Base-by-base conservation (phyloP, 1,139 yeast genomes). In the Yamadazyma sp. region DNA sequence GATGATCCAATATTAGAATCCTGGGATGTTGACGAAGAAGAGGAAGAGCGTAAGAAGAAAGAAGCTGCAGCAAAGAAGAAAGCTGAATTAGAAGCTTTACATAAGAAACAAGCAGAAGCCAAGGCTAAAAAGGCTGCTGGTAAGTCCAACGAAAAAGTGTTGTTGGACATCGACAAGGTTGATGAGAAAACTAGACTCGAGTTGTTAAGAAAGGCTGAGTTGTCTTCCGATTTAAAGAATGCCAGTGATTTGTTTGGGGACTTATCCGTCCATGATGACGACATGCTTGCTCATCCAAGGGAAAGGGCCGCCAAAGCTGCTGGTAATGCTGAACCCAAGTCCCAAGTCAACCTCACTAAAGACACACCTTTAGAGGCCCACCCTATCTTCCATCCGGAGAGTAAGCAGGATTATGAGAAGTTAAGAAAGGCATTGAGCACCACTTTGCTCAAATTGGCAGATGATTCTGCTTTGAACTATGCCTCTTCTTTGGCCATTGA, bases 181-280 rank as follows among this genome's bases (percentile, higher is more conserved):
- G 91, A 83, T 56, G 86, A 78, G 47, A 73, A 69, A 46, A 81
- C 87, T 11, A 77, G 88, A 59, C 79, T 73, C 54, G 92, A 85
- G 57, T 64, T 89, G 61, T 72, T 86, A 61, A 84, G 75, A 57
- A 72, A 83, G 58, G 95, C 92, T 14, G 95, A 92, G 65, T 58
- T 87, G 43, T 83, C 79, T 36, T 79, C 95, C 25, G 98, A 92
- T 67, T 73, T 92, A 64, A 87, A 85, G 64, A 86, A 87, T 59
- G 98, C 98, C 17, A 92, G 96, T 20, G 95, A 88, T 54, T 73
- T 92, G 54, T 88, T 92, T 58, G 96, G 92, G 26, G 87, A 87
- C 8, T 71, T 85, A 49, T 91, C 89, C 24, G 84, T 85, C 40
- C 86, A 85, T 35, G 65, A 54, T 14, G 59, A 51, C 12, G 60